These are phyloP conservation scores for Penicillium aurantiogriseum DNA, from an alignment of 2,329 filamentous ascomycete genomes.

Conservation along the genomic window DNA sequence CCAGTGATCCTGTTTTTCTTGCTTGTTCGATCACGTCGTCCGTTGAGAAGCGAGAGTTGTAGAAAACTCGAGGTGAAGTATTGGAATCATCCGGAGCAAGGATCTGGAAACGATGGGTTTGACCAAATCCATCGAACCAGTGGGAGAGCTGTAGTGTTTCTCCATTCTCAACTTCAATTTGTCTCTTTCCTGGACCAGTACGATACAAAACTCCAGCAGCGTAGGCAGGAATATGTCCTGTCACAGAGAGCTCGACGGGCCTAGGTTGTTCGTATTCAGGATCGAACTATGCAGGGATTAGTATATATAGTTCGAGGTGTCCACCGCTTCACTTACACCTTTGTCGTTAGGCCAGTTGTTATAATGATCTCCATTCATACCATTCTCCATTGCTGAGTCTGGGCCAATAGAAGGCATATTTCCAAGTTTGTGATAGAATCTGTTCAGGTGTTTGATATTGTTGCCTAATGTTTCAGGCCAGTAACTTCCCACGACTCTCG, in stretches of 20 bases:
- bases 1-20: conserved; percentile 57
- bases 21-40: conserved; percentile 63
- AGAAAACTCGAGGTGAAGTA: conserved; percentile 54
- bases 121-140: conserved; percentile 77
- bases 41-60: conserved; percentile 68
- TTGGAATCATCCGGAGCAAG: conserved; percentile 41
- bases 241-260: conserved; percentile 62
- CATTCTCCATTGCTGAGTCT: neutral
- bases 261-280: conserved; percentile 63
- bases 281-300: conserved; percentile 57
- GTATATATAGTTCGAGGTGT: conserved; percentile 9
- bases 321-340: conserved; percentile 41
- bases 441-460: neutral
- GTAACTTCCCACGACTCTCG: no score
- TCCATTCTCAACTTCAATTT: conserved; percentile 60
- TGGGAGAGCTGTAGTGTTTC: conserved; percentile 62
- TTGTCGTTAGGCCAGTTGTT: conserved; percentile 54
- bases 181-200: conserved; percentile 68
- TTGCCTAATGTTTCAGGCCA: neutral
- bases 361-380: conserved; percentile 22
- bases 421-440: neutral
- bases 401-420: conserved; percentile 7
- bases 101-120: conserved; percentile 72
- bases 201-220: conserved; percentile 70
- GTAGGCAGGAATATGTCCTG: conserved; percentile 68